These are phyloP conservation scores for Kwoniella mangroviensis DNA, from an alignment of 768 basidiomycete genomes.

Conservation along the genomic window DNA sequence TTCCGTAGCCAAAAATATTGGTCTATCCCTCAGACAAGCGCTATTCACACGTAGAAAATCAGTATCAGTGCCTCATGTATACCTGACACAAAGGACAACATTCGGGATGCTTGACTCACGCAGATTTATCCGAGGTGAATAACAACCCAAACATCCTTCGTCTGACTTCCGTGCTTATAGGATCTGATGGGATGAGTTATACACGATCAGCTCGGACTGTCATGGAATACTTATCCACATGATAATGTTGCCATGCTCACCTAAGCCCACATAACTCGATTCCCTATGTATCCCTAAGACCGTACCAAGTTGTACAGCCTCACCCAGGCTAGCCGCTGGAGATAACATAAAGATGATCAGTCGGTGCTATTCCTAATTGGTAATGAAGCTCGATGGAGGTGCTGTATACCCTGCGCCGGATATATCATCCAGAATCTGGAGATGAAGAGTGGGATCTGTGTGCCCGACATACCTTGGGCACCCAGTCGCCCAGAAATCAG, in stretches of 20 bases:
- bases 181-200: constrained; percentile 6
- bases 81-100: too few species aligned
- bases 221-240: too few species aligned
- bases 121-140: constrained; percentile 17
- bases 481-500: constrained; percentile 12
- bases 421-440: too few species aligned
- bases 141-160: constrained; percentile 16
- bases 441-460: background rate
- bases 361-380: too few species aligned
- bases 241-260: background rate
- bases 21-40: constrained; percentile 18
- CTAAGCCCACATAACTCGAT: constrained; percentile 17
- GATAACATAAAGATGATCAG: too few species aligned
- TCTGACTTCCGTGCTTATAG: constrained; percentile 15
- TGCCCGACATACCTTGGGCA: constrained; percentile 9
- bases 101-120: constrained; percentile 3
- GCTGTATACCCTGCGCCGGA: too few species aligned
- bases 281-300: constrained; percentile 17
- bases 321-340: constrained; percentile 3
- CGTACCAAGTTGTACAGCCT: constrained; percentile 11
- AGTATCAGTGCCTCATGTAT: background rate
- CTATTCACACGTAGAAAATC: background rate
- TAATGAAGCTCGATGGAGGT: too few species aligned
- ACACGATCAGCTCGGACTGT: too few species aligned
- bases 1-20: constrained; percentile 11